Evolutionary conservation across 2,329 filamentous ascomycete genomes (phyloP).

Genomic region (Aspergillus japonicus): DNA sequence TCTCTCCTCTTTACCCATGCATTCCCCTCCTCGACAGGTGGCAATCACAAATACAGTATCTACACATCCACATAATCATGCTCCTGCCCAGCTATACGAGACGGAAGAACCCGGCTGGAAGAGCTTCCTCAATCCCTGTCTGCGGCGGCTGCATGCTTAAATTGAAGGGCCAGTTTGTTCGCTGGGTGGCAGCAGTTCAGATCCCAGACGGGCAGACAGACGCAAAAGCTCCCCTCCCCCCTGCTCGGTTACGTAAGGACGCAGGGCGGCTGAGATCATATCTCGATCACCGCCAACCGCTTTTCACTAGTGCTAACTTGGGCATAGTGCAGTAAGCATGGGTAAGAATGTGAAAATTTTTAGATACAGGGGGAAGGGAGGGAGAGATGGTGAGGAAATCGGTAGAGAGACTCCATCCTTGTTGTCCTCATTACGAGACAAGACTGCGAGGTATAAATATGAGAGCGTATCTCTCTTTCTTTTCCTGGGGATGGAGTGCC

Average conservation of each 20-base stretch:
- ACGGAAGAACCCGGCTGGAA: neutral
- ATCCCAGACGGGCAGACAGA: neutral
- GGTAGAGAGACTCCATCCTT: neutral
- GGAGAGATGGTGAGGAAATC: neutral
- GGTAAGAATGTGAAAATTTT: neutral
- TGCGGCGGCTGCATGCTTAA: slow-evolving; percentile 9
- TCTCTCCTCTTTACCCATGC: neutral
- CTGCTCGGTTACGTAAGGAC: slow-evolving; percentile 13
- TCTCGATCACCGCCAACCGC: slow-evolving; percentile 3
- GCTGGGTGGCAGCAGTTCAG: slow-evolving; percentile 1
- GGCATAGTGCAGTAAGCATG: neutral
- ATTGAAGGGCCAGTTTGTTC: neutral
- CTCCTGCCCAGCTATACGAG: neutral
- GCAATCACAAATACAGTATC: neutral
- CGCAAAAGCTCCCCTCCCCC: neutral
- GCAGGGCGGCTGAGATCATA: slow-evolving; percentile 12
- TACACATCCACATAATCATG: neutral
- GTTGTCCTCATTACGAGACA: neutral
- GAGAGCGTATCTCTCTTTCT: neutral
- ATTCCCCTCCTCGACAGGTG: neutral
- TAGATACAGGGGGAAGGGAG: neutral
- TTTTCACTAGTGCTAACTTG: neutral
- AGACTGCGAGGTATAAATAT: slow-evolving; percentile 3
- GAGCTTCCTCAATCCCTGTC: neutral
- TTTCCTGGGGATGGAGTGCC: neutral